A percentile compares a stretch with the other conserved stretches of the same genome.
Evolutionary conservation across 2,329 filamentous ascomycete genomes (phyloP).

Genomic region (Thyridium curvatum): DNA sequence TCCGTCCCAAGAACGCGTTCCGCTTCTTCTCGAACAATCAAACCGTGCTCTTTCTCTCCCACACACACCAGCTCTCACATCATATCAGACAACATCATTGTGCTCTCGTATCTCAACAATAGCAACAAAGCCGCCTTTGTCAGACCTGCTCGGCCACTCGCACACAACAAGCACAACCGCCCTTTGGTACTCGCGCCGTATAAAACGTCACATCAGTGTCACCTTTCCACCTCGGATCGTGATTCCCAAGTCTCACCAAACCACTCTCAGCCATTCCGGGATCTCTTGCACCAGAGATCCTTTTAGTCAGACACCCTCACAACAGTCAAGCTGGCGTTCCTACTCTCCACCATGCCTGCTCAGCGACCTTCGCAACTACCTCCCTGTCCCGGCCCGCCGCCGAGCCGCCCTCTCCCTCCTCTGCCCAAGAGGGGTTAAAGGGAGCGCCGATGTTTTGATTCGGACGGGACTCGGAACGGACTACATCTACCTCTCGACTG

Average conservation of each 20-base stretch:
- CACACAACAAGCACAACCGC: no score
- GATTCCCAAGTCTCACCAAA: no score
- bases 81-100: no score
- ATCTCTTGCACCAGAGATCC: no score
- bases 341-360: constrained; percentile 42
- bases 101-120: neutral
- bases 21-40: neutral
- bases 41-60: constrained; percentile 7
- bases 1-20: constrained; percentile 6
- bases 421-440: constrained; percentile 54
- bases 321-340: constrained; percentile 9
- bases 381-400: constrained; percentile 61
- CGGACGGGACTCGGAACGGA: constrained; percentile 2
- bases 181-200: no score
- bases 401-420: constrained; percentile 58
- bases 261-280: no score
- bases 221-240: no score
- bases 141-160: no score
- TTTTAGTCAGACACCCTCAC: no score
- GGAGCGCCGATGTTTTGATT: neutral
- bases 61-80: constrained; percentile 2
- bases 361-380: constrained; percentile 60
- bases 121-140: no score
- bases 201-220: no score
- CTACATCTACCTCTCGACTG: constrained; percentile 9